phyloP scores from a whole-genome alignment of 129 eudicot species.

The Flaveria robusta region DNA sequence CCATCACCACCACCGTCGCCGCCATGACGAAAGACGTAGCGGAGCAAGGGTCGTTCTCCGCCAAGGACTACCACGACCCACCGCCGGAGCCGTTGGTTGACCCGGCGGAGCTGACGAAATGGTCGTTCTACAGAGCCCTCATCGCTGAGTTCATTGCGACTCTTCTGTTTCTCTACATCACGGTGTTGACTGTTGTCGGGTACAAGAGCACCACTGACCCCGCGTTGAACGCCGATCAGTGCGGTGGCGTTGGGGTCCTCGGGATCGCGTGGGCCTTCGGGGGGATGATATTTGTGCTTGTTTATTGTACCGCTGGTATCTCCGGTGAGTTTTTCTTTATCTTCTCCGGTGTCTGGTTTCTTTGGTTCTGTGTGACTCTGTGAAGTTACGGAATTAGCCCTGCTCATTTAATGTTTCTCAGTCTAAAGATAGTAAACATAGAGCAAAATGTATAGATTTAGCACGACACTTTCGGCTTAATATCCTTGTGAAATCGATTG shows the following conservation, averaged over 20 bases:
- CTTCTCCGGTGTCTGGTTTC: background rate
- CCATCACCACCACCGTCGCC: background rate
- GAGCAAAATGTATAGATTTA: too few relatives aligned
- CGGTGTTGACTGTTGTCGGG: conserved; percentile 6
- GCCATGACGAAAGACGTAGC: conserved; percentile 49
- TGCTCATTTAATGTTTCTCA: background rate
- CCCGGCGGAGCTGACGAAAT: background rate
- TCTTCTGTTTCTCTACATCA: conserved; percentile 5
- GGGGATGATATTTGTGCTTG: conserved; percentile 10
- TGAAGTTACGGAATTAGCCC: background rate
- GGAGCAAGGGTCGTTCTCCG: conserved; percentile 56
- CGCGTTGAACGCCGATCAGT: conserved; percentile 9
- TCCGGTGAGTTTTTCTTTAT: background rate
- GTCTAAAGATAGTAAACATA: too few relatives aligned
- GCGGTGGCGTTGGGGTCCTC: conserved; percentile 10
- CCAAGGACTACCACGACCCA: conserved; percentile 59
- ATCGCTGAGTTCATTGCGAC: conserved; percentile 22
- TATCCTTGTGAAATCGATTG: too few relatives aligned
- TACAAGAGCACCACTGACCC: conserved; percentile 19
- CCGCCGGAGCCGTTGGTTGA: conserved; percentile 7
- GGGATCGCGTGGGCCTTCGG: conserved; percentile 18
- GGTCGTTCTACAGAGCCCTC: conserved; percentile 16
- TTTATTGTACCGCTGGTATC: conserved; percentile 27
- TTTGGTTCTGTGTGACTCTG: background rate
- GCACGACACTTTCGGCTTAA: too few relatives aligned